phyloP scores from a whole-genome alignment of 208 protist genomes.

The Leishmania lainsoni region DNA sequence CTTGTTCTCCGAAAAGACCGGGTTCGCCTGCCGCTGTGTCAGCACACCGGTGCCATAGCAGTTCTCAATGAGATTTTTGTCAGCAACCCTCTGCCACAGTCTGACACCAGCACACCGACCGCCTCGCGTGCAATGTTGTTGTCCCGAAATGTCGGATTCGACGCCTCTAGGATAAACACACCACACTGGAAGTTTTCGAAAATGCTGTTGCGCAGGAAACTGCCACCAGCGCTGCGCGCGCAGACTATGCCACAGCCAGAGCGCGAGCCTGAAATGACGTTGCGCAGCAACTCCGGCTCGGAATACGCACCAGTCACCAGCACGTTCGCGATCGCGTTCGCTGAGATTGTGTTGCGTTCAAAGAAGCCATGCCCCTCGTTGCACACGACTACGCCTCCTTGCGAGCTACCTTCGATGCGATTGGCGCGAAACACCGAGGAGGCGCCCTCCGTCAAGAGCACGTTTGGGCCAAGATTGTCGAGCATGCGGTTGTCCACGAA shows the following conservation, averaged over 20 bases:
- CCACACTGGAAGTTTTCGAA: slow-evolving; percentile 72
- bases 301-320: slow-evolving; percentile 60
- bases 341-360: slow-evolving; percentile 68
- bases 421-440: slow-evolving; percentile 70
- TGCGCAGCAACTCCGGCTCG: slow-evolving; percentile 52
- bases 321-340: slow-evolving; percentile 76
- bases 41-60: slow-evolving; percentile 72
- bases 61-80: slow-evolving; percentile 58
- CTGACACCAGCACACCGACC: slow-evolving; percentile 69
- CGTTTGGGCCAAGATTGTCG: slow-evolving; percentile 55
- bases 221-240: slow-evolving; percentile 35
- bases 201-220: slow-evolving; percentile 67
- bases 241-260: slow-evolving; percentile 74
- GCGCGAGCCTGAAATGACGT: slow-evolving; percentile 49
- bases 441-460: slow-evolving; percentile 71
- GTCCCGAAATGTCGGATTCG: slow-evolving; percentile 44
- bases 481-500: slow-evolving; percentile 70
- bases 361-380: slow-evolving; percentile 70
- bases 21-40: slow-evolving; percentile 57
- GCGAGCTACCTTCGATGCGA: slow-evolving; percentile 43
- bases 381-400: slow-evolving; percentile 72
- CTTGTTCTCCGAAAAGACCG: slow-evolving; percentile 58
- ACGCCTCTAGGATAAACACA: slow-evolving; percentile 55
- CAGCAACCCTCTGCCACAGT: slow-evolving; percentile 61
- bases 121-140: slow-evolving; percentile 67